phyloP scores from a whole-genome alignment of 176 grass and related monocot genomes.

The Musa troglodytarum region DNA sequence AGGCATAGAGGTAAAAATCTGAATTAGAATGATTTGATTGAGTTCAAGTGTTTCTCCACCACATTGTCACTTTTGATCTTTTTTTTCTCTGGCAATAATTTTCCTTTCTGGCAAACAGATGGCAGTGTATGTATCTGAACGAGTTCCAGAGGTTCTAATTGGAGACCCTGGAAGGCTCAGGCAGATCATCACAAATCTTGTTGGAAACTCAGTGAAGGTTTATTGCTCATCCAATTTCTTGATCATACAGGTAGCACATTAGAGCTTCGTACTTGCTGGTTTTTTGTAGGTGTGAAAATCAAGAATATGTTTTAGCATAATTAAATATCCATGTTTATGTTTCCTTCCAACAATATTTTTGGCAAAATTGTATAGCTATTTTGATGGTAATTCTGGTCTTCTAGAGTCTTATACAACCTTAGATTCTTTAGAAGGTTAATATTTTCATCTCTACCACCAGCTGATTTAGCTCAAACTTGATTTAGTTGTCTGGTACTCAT shows the following conservation, averaged over 20 bases:
- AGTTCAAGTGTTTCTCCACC: background rate
- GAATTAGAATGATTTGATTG: background rate
- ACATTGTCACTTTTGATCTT: background rate
- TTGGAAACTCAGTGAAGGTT: slow-evolving; percentile 84
- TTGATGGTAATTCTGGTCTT: background rate
- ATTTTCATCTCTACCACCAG: background rate
- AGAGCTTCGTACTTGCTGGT: background rate
- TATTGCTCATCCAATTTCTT: slow-evolving; percentile 17
- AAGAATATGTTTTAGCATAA: background rate
- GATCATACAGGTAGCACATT: background rate
- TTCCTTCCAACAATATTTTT: background rate
- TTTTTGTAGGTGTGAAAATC: background rate
- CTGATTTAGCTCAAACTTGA: too few species aligned
- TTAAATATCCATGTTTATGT: background rate
- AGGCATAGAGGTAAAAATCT: slow-evolving; percentile 49
- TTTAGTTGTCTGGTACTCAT: too few species aligned
- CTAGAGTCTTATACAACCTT: background rate
- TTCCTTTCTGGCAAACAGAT: slow-evolving; percentile 30
- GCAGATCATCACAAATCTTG: slow-evolving; percentile 75
- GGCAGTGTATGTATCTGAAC: slow-evolving; percentile 55
- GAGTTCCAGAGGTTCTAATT: slow-evolving; percentile 54
- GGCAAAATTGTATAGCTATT: background rate
- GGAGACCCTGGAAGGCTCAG: slow-evolving; percentile 61
- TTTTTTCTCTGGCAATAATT: background rate
- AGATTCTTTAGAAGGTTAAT: background rate